These are phyloP conservation scores for Nakataea oryzae DNA, from an alignment of 2,329 filamentous ascomycete genomes.

Conservation along the genomic window DNA sequence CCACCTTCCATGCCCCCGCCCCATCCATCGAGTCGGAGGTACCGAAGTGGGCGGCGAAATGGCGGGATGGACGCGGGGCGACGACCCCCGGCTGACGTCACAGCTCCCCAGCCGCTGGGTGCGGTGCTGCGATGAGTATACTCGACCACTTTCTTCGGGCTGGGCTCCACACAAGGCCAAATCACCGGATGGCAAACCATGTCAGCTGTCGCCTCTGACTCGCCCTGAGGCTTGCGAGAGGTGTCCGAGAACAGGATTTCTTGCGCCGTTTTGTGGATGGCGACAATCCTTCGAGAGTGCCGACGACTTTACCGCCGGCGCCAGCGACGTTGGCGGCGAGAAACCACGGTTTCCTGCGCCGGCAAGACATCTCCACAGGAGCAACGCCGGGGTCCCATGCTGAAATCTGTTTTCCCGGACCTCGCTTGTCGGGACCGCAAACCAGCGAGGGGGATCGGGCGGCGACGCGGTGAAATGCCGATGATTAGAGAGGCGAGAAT, in stretches of 20 bases:
- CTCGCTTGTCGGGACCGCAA: not conserved
- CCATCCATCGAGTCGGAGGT: not conserved
- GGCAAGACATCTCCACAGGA: not conserved
- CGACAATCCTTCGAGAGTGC: not conserved
- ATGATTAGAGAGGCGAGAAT: not conserved
- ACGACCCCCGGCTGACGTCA: not conserved
- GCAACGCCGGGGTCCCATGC: not conserved
- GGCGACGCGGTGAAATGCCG: no score
- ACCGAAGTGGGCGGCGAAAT: not conserved
- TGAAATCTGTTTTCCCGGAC: not conserved
- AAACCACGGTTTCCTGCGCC: not conserved
- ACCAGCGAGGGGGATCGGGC: not conserved
- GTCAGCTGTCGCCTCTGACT: not conserved
- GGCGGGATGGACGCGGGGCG: not conserved
- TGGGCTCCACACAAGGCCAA: not conserved
- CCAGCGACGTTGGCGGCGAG: not conserved
- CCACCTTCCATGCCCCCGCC: not conserved
- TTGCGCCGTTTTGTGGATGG: no score
- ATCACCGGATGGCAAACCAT: not conserved
- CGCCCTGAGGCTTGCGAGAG: not conserved
- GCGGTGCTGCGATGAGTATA: not conserved
- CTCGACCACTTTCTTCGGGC: not conserved
- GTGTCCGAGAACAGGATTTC: not conserved
- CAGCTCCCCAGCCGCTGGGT: not conserved
- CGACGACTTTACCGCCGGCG: not conserved